Evolutionary conservation across 2,329 filamentous ascomycete species (phyloP), one percentile per base, ranked within the genome.

Genomic region (Aspergillus vadensis): DNA sequence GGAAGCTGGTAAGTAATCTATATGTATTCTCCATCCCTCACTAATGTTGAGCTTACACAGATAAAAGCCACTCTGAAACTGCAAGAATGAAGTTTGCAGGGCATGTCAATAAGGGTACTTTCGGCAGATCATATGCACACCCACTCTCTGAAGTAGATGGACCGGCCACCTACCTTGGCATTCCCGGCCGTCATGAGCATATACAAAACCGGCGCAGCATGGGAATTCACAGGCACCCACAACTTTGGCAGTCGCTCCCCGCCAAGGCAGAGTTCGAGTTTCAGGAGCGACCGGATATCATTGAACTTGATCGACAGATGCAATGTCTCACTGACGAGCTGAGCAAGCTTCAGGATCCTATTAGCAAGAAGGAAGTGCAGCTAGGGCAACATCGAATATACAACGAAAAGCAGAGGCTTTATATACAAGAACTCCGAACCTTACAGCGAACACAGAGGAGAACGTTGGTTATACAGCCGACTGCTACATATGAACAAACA

Each of bases 181-280:
- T 68, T 55, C 15, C 53, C 14, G 51, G 41, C 48, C 36, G 56
- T 19, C 2, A 64, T 50, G 50, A 62, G 27, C 48, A 67, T 63
- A 68, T 67, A 50, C 5, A 67, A 56, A 68, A 67, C 55, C 44
- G 32, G 27, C 55, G 56, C 10, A 63, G 60, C 25, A 68, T 68
- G 32, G 61, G 57, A 38, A 62, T 65, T 25, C 32, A 68, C 55
- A 36, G 44, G 5, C 52, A 62, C 55, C 54, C 50, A 57, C 21
- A 54, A 17, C 43, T 65, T 36, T 66, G 15, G 27, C 44, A 67
- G 38, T 62, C 49, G 12, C 58, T 68, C 19, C 63, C 60, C 17
- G 50, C 57, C 1, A 68, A 66, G 53, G 51, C 57, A 2, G 50
- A 67, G 60, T 63, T 63, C 52, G 19, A 67, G 48, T 67, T 67